Evolutionary conservation across 805 yeast genomes (phyloP).

Genomic region (Barnettozyma sucrosica): DNA sequence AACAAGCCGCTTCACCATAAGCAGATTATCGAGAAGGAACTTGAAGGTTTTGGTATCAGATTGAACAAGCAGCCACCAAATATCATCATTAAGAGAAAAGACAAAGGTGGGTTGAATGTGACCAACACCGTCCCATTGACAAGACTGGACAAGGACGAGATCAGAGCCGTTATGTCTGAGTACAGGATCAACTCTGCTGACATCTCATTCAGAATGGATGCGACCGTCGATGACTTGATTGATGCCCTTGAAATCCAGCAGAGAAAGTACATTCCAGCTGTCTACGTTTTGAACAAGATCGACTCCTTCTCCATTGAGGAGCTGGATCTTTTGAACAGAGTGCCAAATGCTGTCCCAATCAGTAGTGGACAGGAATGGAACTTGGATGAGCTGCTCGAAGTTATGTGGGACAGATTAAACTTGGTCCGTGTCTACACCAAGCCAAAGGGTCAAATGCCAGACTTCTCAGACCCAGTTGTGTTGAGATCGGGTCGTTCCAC

Average conservation of each 20-base stretch:
- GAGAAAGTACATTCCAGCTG: constrained; percentile 91
- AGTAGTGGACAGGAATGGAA: constrained; percentile 97
- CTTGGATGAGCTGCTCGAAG: constrained; percentile 85
- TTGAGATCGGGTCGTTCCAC: constrained; percentile 74
- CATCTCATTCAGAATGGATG: constrained; percentile 94
- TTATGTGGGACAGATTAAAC: constrained; percentile 91
- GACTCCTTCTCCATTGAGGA: constrained; percentile 94
- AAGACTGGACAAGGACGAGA: constrained; percentile 86
- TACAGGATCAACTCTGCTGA: constrained; percentile 94
- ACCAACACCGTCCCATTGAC: constrained; percentile 92
- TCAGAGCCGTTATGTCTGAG: constrained; percentile 93
- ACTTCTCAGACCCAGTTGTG: constrained; percentile 92
- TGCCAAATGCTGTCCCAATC: constrained; percentile 96
- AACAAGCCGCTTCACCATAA: constrained; percentile 94
- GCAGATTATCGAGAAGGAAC: constrained; percentile 86
- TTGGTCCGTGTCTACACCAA: constrained; percentile 95
- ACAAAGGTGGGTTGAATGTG: constrained; percentile 91
- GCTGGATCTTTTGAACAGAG: constrained; percentile 80
- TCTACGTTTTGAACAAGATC: constrained; percentile 91
- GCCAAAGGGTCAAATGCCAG: constrained; percentile 93
- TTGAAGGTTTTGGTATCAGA: constrained; percentile 97
- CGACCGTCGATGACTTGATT: constrained; percentile 93
- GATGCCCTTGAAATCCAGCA: constrained; percentile 88
- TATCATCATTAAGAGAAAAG: constrained; percentile 85
- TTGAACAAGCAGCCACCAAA: constrained; percentile 91